Percentiles rank a stretch among this genome's conserved stretches.
phyloP scores from a whole-genome alignment of 139 green algal species.

The Chlorella sorokiniana region DNA sequence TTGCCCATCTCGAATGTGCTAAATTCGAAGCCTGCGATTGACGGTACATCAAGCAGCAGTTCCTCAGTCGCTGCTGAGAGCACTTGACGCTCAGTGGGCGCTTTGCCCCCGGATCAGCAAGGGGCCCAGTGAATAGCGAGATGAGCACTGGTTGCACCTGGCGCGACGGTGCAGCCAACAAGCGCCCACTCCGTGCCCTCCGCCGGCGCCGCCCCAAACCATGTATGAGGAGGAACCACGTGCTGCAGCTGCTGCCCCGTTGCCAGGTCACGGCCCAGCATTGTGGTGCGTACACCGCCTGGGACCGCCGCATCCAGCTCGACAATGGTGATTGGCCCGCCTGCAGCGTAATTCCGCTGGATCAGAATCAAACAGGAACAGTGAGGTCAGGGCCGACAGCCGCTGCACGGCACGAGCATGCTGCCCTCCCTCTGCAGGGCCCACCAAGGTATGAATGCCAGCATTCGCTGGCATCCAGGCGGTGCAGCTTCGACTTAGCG shows the following conservation, averaged over 20 bases:
- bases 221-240: slow-evolving; percentile 19
- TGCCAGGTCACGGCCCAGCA: slow-evolving; percentile 3
- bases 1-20: slow-evolving; percentile 6
- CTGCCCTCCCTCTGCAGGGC: neutral
- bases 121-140: too few relatives aligned
- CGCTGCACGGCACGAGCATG: too few relatives aligned
- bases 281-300: neutral
- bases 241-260: slow-evolving; percentile 31
- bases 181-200: slow-evolving; percentile 16
- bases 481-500: slow-evolving; percentile 27
- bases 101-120: too few relatives aligned
- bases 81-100: too few relatives aligned
- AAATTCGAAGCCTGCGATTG: slow-evolving; percentile 11
- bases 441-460: slow-evolving; percentile 29
- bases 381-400: neutral
- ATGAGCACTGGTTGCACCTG: slow-evolving; percentile 4
- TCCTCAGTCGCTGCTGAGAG: neutral
- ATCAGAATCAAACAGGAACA: neutral
- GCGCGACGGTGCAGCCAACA: slow-evolving; percentile 30
- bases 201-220: slow-evolving; percentile 17
- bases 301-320: neutral
- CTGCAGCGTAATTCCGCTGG: too few relatives aligned
- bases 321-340: slow-evolving; percentile 7
- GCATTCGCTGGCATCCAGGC: slow-evolving; percentile 18
- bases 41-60: neutral